Evolutionary conservation across 2,329 filamentous ascomycete species (phyloP).

Genomic region (Fusarium sp.): DNA sequence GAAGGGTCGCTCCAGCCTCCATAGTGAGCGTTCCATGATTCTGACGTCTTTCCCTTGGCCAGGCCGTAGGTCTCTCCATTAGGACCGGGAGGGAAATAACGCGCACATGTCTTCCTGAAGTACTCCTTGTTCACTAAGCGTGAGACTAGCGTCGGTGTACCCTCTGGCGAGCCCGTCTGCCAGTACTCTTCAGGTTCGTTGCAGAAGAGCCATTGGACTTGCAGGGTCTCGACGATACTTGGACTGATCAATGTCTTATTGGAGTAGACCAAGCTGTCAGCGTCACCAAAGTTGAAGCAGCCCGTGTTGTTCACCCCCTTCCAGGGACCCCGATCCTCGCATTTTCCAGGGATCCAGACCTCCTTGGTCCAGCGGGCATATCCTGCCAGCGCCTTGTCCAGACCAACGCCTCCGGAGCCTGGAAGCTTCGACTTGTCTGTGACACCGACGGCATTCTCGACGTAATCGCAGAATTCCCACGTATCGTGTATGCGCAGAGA

Average conservation of each 20-base stretch:
- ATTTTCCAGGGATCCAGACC: neutral
- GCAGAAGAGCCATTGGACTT: neutral
- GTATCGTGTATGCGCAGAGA: neutral
- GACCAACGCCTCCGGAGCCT: neutral
- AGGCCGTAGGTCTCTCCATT: neutral
- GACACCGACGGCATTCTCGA: neutral
- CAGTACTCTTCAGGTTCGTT: slow-evolving; percentile 7
- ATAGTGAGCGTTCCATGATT: neutral
- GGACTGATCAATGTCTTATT: neutral
- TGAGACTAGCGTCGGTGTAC: neutral
- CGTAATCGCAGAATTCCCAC: slow-evolving; percentile 9
- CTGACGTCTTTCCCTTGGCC: neutral
- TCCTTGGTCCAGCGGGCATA: slow-evolving; percentile 2
- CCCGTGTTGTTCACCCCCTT: slow-evolving; percentile 4
- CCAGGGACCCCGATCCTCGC: neutral
- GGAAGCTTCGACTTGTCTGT: neutral
- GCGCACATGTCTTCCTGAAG: slow-evolving; percentile 4
- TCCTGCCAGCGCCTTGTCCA: neutral
- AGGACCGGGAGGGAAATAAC: neutral
- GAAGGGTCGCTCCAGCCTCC: slow-evolving; percentile 11
- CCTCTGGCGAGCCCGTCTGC: slow-evolving; percentile 5
- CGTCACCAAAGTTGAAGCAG: slow-evolving; percentile 9
- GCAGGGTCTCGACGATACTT: neutral
- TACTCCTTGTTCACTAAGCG: slow-evolving; percentile 3
- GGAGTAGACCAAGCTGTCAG: slow-evolving; percentile 3